These are phyloP conservation scores for Suhomyces wounanorum DNA, from an alignment of 1,139 yeast genomes.

Conservation along the genomic window DNA sequence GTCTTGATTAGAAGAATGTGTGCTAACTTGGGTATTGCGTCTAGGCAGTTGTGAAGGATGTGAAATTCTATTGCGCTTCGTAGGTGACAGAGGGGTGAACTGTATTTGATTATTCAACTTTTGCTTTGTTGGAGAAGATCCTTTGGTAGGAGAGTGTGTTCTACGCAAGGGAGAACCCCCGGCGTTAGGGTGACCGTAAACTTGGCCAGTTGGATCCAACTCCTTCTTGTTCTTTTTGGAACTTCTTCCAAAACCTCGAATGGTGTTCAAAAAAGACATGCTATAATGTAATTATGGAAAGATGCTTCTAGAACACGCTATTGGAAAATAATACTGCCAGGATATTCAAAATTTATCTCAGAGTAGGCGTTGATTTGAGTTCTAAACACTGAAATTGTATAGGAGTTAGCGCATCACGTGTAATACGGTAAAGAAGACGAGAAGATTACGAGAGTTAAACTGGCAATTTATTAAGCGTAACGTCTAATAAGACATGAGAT, in stretches of 20 bases:
- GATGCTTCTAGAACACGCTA: not conserved
- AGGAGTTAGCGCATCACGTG: not conserved
- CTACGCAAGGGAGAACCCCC: conserved; percentile 42
- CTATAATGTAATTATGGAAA: not conserved
- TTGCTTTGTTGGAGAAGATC: conserved; percentile 35
- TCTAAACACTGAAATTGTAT: not conserved
- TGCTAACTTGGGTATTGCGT: conserved; percentile 16
- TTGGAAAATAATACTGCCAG: not conserved
- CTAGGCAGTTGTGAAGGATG: conserved; percentile 29
- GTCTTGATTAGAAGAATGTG: conserved; percentile 11
- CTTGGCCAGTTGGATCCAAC: conserved; percentile 35
- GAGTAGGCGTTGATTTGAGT: not conserved
- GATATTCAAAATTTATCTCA: not conserved
- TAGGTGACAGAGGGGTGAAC: conserved; percentile 35
- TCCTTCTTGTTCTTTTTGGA: conserved; percentile 56
- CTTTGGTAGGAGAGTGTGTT: conserved; percentile 39
- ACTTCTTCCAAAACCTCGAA: conserved; percentile 65
- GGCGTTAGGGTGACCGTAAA: conserved; percentile 36
- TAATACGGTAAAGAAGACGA: not conserved
- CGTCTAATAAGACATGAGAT: not conserved
- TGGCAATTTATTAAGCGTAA: not conserved
- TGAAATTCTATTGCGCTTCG: conserved; percentile 29
- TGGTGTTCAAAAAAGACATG: conserved; percentile 50
- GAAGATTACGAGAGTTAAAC: not conserved
- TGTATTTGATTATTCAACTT: conserved; percentile 25